phyloP scores from a whole-genome alignment of 164 flowering plant genomes.

The Dillenia turbinata region DNA sequence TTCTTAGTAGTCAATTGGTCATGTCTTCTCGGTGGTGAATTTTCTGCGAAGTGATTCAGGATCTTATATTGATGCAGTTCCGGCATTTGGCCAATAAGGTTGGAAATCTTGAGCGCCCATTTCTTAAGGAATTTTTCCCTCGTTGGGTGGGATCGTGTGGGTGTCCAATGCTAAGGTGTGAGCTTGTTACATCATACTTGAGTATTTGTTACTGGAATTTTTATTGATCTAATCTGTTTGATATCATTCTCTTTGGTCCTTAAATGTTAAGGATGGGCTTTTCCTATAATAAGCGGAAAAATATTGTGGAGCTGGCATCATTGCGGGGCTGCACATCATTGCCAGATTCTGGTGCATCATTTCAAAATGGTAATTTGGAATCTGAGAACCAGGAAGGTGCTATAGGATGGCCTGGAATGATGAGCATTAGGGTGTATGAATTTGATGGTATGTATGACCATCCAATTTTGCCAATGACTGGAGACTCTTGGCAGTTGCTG shows the following conservation, averaged over 20 bases:
- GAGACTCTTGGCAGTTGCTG: slow-evolving; percentile 82
- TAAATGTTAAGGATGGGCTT: slow-evolving; percentile 66
- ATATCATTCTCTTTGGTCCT: not conserved
- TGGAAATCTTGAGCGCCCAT: slow-evolving; percentile 98
- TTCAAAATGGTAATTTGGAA: slow-evolving; percentile 41
- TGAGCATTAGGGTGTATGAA: slow-evolving; percentile 93
- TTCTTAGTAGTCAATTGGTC: too few relatives aligned
- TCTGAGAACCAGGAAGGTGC: slow-evolving; percentile 65
- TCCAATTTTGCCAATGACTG: slow-evolving; percentile 90
- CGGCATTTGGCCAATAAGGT: slow-evolving; percentile 90
- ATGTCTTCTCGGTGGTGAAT: too few relatives aligned
- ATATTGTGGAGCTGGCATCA: slow-evolving; percentile 83
- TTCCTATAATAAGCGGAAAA: slow-evolving; percentile 89
- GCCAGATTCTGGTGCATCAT: slow-evolving; percentile 29
- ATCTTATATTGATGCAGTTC: slow-evolving; percentile 49
- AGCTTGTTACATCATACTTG: not conserved
- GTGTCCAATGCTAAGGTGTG: slow-evolving; percentile 84
- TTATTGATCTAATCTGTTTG: too few relatives aligned
- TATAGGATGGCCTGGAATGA: slow-evolving; percentile 98
- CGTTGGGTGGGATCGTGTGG: slow-evolving; percentile 95
- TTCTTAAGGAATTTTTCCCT: slow-evolving; percentile 93
- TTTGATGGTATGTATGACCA: slow-evolving; percentile 97
- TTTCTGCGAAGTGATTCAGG: too few relatives aligned
- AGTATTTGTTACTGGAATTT: not conserved
- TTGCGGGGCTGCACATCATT: slow-evolving; percentile 73